phyloP scores from a whole-genome alignment of 805 yeast species.

The Maudiozyma barnettii region DNA sequence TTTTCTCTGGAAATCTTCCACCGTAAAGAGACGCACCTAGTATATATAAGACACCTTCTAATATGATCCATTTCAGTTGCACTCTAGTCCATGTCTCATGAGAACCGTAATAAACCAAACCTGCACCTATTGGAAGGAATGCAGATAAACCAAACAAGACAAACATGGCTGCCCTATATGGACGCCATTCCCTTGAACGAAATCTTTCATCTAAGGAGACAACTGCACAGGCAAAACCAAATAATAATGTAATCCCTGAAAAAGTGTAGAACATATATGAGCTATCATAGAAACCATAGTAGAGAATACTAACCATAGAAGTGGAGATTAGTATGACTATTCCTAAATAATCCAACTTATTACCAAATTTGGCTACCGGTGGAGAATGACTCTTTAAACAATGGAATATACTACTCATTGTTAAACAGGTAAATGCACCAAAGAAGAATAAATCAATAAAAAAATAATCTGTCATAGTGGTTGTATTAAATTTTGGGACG shows the following conservation, averaged over 20 bases:
- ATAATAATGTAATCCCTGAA: constrained; percentile 35
- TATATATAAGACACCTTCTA: constrained; percentile 69
- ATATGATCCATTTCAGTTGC: constrained; percentile 50
- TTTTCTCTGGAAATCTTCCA: constrained; percentile 65
- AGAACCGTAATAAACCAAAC: constrained; percentile 41
- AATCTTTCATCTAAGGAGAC: constrained; percentile 60
- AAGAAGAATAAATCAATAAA: constrained; percentile 32
- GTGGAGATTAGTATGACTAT: constrained; percentile 58
- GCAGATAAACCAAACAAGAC: constrained; percentile 75
- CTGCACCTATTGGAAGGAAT: constrained; percentile 54
- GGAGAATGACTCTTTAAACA: constrained; percentile 57
- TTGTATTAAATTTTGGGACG: constrained; percentile 34
- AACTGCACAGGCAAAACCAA: constrained; percentile 55
- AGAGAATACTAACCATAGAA: constrained; percentile 45
- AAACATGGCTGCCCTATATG: constrained; percentile 69
- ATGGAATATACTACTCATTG: constrained; percentile 58
- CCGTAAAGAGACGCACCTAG: constrained; percentile 77
- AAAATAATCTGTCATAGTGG: constrained; percentile 32
- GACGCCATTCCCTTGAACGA: constrained; percentile 61
- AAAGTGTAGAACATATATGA: constrained; percentile 31
- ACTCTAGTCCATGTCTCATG: constrained; percentile 40
- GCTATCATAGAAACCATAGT: constrained; percentile 41
- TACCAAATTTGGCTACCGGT: constrained; percentile 45
- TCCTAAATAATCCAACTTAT: constrained; percentile 67
- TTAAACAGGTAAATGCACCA: constrained; percentile 52